Percentiles rank a stretch among this genome's conserved stretches.
Evolutionary conservation across 1,284 basidiomycete genomes (phyloP).

Genomic region (Malassezia psittaci): DNA sequence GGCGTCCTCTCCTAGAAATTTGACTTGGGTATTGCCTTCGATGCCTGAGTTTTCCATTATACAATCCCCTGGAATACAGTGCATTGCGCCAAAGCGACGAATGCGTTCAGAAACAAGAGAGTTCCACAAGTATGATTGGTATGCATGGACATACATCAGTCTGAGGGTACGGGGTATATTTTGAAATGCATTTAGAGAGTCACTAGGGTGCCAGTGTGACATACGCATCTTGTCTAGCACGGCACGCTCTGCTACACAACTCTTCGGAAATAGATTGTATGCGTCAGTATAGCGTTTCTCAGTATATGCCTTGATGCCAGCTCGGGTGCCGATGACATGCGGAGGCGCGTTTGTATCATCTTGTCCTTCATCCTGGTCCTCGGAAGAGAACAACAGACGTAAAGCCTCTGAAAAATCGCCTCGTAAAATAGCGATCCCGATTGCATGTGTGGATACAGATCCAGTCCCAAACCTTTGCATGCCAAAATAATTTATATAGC

Average conservation of each 20-base stretch:
- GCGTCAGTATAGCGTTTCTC: slow-evolving; percentile 53
- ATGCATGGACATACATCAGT: slow-evolving; percentile 96
- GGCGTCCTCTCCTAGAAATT: slow-evolving; percentile 56
- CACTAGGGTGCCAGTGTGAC: slow-evolving; percentile 20
- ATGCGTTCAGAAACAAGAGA: slow-evolving; percentile 61
- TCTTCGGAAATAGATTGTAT: slow-evolving; percentile 71
- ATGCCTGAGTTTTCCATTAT: slow-evolving; percentile 9
- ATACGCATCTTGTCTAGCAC: slow-evolving; percentile 74
- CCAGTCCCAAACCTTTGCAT: slow-evolving; percentile 99
- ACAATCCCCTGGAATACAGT: slow-evolving; percentile 61
- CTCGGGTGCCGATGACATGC: slow-evolving; percentile 3
- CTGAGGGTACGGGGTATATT: slow-evolving; percentile 59
- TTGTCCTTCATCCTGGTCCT: not conserved
- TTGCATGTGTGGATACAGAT: slow-evolving; percentile 82
- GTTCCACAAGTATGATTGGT: slow-evolving; percentile 99
- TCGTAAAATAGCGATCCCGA: slow-evolving; percentile 77
- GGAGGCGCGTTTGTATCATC: slow-evolving; percentile 2
- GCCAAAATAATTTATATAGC: slow-evolving; percentile 97
- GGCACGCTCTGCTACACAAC: slow-evolving; percentile 81
- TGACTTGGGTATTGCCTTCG: not conserved
- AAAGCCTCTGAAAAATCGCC: slow-evolving; percentile 56
- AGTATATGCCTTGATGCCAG: slow-evolving; percentile 20
- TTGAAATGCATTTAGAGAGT: slow-evolving; percentile 29
- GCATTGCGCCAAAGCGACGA: slow-evolving; percentile 58
- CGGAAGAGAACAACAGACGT: slow-evolving; percentile 22